Evolutionary conservation across 1,284 basidiomycete species (phyloP).

Genomic region (Microbotryum saponariae): DNA sequence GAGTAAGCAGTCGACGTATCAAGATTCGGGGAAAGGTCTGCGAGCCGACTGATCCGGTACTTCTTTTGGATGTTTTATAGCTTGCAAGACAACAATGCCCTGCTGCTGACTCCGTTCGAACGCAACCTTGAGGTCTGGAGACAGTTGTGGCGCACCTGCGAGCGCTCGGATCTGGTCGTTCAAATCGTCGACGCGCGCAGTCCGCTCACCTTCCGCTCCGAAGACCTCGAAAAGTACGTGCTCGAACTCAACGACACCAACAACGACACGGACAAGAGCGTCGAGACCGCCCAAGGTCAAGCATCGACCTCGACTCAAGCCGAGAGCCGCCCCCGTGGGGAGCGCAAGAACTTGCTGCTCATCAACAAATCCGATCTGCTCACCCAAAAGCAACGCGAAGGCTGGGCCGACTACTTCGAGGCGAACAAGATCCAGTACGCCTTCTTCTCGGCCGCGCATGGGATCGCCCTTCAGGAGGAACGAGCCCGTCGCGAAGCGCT

Average conservation of each 20-base stretch:
- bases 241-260: conserved; percentile 36
- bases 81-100: conserved; percentile 63
- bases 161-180: conserved; percentile 85
- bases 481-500: conserved; percentile 54
- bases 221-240: conserved; percentile 84
- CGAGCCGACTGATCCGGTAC: too few relatives aligned
- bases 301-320: conserved; percentile 2
- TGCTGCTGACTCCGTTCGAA: conserved; percentile 88
- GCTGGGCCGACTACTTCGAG: conserved; percentile 95
- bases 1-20: conserved; percentile 51
- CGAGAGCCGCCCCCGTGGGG: conserved; percentile 41
- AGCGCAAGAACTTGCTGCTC: conserved; percentile 67
- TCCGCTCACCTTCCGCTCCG: conserved; percentile 80
- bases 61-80: conserved; percentile 42
- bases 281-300: not conserved
- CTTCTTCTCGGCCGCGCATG: conserved; percentile 93
- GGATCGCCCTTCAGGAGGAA: conserved; percentile 67
- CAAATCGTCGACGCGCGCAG: conserved; percentile 95
- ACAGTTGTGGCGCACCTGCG: conserved; percentile 88
- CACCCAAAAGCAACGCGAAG: conserved; percentile 66
- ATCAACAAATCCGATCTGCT: conserved; percentile 97
- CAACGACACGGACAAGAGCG: not conserved
- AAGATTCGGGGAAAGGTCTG: not conserved
- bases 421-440: conserved; percentile 70
- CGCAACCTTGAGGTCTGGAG: conserved; percentile 95